Base-by-base conservation (phyloP, 306 rosid species). In the Inga oerstediana region DNA sequence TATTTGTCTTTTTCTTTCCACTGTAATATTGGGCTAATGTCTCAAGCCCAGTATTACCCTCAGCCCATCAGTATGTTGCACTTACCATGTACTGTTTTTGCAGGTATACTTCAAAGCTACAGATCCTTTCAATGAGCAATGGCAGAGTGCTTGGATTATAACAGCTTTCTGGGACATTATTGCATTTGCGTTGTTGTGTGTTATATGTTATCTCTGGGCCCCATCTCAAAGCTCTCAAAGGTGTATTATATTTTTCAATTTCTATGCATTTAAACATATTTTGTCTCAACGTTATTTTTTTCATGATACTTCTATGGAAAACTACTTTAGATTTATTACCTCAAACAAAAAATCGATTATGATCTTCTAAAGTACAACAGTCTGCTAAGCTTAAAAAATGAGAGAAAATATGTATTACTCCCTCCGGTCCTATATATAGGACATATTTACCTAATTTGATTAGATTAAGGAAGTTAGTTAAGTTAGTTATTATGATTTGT, bases 141-240 rank as follows among this genome's bases (percentile, higher is more conserved):
- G 99, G 99, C 98, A 90, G 87, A 93, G 91, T 91, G 98, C 94
- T 82, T 96, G 99, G 99, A 80, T 96, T 85, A 90, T 96, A 83
- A 93, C 94, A 80, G 97, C 98, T 74, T 96, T 96, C 84, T 93
- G 99, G 99, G 98, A 96, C 89, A 79, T 89, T 88, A 90, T 91
- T 45, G 91, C 98, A 75, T 93, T 91, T 85, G 91, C 89, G 59
- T 86, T 96, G 86, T 94, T 96, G 11, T 90, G 93, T 78, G 97
- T 93, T 44, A 88, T 96, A 82, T 92, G 99, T 88, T 93, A 87
- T 82, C 97, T 93, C 58, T 96, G 99, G 99, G 97, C 99, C 9
- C 99, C 99, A 71, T 96, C 99, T 80, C 99, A 93, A 84, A 96
- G 93, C 87, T 93, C 99, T 80, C 98, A 93, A 88, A 88, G 98